Base-by-base conservation (phyloP, 768 basidiomycete species). In the Xerocomellus dryophilus region DNA sequence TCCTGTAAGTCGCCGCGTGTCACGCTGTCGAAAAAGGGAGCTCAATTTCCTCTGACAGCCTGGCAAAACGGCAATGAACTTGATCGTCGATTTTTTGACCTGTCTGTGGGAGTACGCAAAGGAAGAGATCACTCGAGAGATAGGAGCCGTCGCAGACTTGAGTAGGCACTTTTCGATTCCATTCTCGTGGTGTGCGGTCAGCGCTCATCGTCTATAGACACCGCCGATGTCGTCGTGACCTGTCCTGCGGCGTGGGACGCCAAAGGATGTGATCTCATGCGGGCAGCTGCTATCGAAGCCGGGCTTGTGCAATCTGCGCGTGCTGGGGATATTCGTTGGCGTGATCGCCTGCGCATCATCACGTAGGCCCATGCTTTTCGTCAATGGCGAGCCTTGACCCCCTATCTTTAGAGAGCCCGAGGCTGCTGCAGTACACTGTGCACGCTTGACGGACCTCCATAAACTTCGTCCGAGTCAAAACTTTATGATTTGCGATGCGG, bases 221-320 rank as follows among this genome's bases (percentile, higher is more conserved):
- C 85, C 38, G 91, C 90, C 51, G 88, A 91, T 61, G 88, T 93
- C 6, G 87, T 88, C 78, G 72, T 94, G 51, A 93, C 89, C 3
- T 91, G 93, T 5, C 92, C 92, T 50, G 92, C 92, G 14, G 92
- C 91, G 18, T 94, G 91, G 92, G 91, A 94, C 66, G 90, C 86
- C 1, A 84, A 78, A 58, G 91, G 90, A 0, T 91, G 88, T 62
- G 85, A 86, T 54, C 79, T 92, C 60, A 93, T 93, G 92, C 80
- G 91, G 20, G 85, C 85, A 46, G 88, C 89, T 40, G 90, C 92
- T 15, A 87, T 94, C 54, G 74, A 77, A 21, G 91, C 91, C 7
- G 88, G 88, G 0, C 78, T 94, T 6, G 92, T 93, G 12, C 84
- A 84, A 59, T 84, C 83, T 43, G 74, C 86, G 6, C 73, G 78